Evolutionary conservation across 208 protist genomes (phyloP).

Genomic region (Histomonas meleagridis): DNA sequence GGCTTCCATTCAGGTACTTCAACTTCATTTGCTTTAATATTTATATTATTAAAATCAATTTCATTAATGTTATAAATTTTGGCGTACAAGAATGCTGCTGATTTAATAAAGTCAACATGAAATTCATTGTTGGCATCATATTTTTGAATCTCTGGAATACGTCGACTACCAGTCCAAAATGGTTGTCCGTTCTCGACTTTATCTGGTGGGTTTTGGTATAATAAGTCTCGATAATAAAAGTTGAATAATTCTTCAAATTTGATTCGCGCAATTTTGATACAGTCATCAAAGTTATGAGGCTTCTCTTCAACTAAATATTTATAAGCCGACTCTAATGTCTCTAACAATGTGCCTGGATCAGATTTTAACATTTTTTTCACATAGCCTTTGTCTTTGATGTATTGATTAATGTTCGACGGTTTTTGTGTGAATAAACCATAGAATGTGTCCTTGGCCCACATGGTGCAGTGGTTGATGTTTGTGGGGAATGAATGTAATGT

Average conservation of each 20-base stretch:
- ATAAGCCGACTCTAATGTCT: background rate
- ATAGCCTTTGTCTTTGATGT: background rate
- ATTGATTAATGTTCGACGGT: background rate
- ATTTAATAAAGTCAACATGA: background rate
- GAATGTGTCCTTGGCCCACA: conserved; percentile 63
- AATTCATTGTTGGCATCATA: background rate
- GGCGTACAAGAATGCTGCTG: background rate
- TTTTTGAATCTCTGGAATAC: background rate
- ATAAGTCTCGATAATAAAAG: background rate
- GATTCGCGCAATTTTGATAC: background rate
- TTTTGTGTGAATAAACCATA: conserved; percentile 42
- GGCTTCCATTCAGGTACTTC: background rate
- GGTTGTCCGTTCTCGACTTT: background rate
- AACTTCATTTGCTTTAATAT: background rate
- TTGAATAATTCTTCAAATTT: background rate
- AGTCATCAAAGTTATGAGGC: background rate
- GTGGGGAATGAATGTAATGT: conserved; percentile 99
- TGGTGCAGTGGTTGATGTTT: conserved; percentile 51
- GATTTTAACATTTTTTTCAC: background rate
- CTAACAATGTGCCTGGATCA: background rate
- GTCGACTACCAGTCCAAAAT: background rate
- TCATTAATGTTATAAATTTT: background rate
- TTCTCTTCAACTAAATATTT: background rate
- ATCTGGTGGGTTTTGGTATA: background rate
- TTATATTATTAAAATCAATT: background rate